Percentiles rank a stretch among this genome's conserved stretches.
These are phyloP conservation scores for Colletotrichum sp. DNA, from an alignment of 2,329 filamentous ascomycete genomes.

Conservation along the genomic window DNA sequence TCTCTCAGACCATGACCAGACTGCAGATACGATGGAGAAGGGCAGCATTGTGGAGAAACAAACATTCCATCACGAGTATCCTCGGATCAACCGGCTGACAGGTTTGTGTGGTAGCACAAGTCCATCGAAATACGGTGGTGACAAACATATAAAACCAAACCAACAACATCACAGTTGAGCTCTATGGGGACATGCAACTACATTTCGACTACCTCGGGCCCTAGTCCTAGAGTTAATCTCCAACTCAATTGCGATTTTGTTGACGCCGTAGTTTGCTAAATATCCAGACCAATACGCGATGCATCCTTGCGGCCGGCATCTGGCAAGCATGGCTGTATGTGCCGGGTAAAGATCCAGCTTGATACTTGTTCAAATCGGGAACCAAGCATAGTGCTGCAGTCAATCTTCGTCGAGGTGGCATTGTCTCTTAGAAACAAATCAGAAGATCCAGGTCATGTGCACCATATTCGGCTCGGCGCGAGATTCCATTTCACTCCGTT, in stretches of 20 bases:
- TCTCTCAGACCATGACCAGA: neutral
- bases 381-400: neutral
- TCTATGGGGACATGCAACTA: neutral
- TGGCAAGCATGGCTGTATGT: neutral
- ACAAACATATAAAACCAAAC: neutral
- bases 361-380: neutral
- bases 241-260: neutral
- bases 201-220: neutral
- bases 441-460: neutral
- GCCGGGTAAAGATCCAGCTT: fast-evolving
- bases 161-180: neutral
- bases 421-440: neutral
- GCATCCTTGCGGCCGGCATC: neutral
- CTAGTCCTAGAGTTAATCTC: too few species aligned
- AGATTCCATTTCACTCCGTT: neutral
- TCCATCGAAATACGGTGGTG: neutral
- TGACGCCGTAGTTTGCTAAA: neutral
- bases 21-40: neutral
- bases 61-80: neutral
- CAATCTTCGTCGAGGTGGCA: neutral
- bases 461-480: neutral
- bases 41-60: neutral
- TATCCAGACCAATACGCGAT: neutral
- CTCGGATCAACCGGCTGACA: neutral
- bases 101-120: neutral